Evolutionary conservation across 306 rosid species (phyloP).

Genomic region (Mimosa bimucronata): DNA sequence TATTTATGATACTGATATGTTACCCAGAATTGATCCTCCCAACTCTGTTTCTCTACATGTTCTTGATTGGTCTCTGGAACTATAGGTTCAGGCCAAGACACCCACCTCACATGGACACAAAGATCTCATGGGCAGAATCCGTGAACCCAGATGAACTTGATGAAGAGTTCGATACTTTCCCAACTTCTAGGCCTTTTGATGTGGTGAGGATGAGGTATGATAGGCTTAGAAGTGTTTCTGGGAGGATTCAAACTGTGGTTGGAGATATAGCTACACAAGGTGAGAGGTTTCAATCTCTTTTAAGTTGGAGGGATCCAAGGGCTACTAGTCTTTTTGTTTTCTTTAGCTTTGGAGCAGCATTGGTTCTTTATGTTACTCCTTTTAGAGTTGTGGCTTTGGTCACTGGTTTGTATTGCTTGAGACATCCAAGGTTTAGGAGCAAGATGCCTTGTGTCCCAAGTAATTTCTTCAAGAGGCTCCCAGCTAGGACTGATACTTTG

Average conservation of each 20-base stretch:
- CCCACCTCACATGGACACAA: constrained; percentile 91
- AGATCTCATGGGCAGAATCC: constrained; percentile 88
- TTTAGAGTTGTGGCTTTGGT: constrained; percentile 76
- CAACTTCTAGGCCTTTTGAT: constrained; percentile 68
- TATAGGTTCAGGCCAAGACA: constrained; percentile 69
- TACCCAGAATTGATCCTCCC: constrained; percentile 94
- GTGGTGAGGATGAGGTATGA: constrained; percentile 87
- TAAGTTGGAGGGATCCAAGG: constrained; percentile 95
- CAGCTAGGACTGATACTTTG: constrained; percentile 80
- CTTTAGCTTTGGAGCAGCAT: constrained; percentile 74
- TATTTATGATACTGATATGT: constrained; percentile 75
- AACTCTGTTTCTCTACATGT: constrained; percentile 88
- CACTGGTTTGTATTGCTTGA: constrained; percentile 65
- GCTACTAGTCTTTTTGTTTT: constrained; percentile 78
- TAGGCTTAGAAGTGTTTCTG: constrained; percentile 85
- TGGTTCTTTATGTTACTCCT: constrained; percentile 72
- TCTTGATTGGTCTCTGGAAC: constrained; percentile 94
- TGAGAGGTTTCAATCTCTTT: constrained; percentile 80
- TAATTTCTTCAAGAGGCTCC: constrained; percentile 89
- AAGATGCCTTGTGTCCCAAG: constrained; percentile 81
- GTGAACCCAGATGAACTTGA: constrained; percentile 86
- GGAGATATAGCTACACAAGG: constrained; percentile 98
- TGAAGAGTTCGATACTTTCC: constrained; percentile 95
- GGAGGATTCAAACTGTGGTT: constrained; percentile 89
- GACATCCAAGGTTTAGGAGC: constrained; percentile 89